Conservation (phyloP, 305 asterid species). For the Ajuga reptans region DNA sequence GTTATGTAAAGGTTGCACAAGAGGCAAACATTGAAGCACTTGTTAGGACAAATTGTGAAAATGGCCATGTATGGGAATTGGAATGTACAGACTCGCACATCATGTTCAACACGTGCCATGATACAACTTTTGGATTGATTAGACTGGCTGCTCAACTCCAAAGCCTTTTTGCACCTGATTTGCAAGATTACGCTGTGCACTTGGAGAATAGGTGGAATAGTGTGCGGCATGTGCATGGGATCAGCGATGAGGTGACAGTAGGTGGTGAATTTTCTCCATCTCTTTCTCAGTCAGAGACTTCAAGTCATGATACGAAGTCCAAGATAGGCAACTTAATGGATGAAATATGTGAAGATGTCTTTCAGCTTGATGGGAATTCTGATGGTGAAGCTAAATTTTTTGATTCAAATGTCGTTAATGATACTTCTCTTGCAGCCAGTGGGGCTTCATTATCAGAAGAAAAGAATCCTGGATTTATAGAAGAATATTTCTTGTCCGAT, state of each 20-base stretch:
- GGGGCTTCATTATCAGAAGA: slow-evolving; percentile 39
- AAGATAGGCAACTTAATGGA: slow-evolving; percentile 62
- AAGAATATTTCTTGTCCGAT: slow-evolving; percentile 82
- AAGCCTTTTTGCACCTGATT: slow-evolving; percentile 77
- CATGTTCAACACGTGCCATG: slow-evolving; percentile 66
- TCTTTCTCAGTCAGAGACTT: slow-evolving; percentile 34
- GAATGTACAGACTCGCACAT: slow-evolving; percentile 70
- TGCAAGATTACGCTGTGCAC: slow-evolving; percentile 75
- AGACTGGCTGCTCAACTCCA: slow-evolving; percentile 78
- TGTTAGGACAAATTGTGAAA: slow-evolving; percentile 49
- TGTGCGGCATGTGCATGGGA: slow-evolving; percentile 51
- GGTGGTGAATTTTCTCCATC: slow-evolving; percentile 36
- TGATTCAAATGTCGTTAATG: slow-evolving; percentile 36
- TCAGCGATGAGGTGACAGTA: slow-evolving; percentile 28
- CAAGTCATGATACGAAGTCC: slow-evolving; percentile 35
- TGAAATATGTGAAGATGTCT: slow-evolving; percentile 77
- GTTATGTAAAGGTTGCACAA: slow-evolving; percentile 88
- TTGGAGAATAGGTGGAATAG: slow-evolving; percentile 91
- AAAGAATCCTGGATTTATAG: slow-evolving; percentile 53
- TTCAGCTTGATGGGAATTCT: slow-evolving; percentile 44
- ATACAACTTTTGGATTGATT: slow-evolving; percentile 62
- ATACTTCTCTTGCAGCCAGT: slow-evolving; percentile 37
- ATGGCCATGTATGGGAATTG: slow-evolving; percentile 68
- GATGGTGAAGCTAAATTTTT: slow-evolving; percentile 42
- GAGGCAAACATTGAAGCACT: slow-evolving; percentile 65